Evolutionary conservation across 441 rosid species (phyloP), one percentile per base, ranked within the genome.

Genomic region (Bruguiera hainesii): DNA sequence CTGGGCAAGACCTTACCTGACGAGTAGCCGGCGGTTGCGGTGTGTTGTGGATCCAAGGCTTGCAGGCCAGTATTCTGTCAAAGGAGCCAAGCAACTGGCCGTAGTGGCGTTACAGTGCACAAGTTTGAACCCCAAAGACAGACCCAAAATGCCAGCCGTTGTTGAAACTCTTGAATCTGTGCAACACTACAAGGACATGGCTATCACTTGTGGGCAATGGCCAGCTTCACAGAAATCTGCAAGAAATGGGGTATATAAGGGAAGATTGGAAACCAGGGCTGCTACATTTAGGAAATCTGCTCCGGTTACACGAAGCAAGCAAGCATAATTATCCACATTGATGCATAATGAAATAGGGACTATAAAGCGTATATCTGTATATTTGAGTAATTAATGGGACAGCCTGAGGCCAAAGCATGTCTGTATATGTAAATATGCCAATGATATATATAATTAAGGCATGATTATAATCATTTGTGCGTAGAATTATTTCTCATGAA

Each of bases 111-210:
- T 73, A 6, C 80, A 72, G 31, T 94, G 97, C 76, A 70, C 85
- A 10, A 85, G 89, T 69, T 65, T 79, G 20, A 94, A 88, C 51
- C 96, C 88, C 1, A 87, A 79, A 69, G 86, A 78, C 59, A 83
- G 97, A 33, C 97, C 98, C 0, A 76, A 90, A n/a, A 89, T 91
- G 98, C 78, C 84, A 19, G 75, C 85, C 11, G 78, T 94, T 29
- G 68, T 88, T 7, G 85, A 80, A 21, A 76, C 78, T 26, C 66
- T 94, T 39, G 80, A 84, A 55, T 76, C 84, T 55, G 75, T 90
- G 18, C 79, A 82, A 31, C 74, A 78, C 19, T 79, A 82, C 46
- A 89, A 78, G 74, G 97, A 93, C 81, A 90, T 93, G 96, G 92
- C 94, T 0, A 76, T 90, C 52, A 78, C 88, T 0, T 75, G 83